Evolutionary conservation across 441 rosid species (phyloP).

Genomic region (Syzygium malaccense): DNA sequence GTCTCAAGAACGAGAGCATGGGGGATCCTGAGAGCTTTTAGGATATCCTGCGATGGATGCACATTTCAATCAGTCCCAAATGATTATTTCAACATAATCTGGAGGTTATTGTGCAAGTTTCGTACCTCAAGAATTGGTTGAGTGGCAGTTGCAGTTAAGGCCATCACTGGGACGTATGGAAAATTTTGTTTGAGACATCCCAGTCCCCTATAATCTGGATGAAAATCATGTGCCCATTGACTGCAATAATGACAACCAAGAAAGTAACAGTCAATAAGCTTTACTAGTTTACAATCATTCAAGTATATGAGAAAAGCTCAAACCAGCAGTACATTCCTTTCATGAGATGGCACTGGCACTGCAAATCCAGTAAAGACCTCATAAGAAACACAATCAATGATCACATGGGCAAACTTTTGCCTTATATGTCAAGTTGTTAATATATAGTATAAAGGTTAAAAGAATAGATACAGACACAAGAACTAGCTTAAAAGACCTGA

Average conservation of each 20-base stretch:
- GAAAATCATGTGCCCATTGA: too few relatives aligned
- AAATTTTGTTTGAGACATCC: too few relatives aligned
- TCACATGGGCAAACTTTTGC: neutral
- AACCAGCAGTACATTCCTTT: neutral
- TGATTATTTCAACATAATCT: too few relatives aligned
- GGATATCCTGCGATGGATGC: conserved; percentile 48
- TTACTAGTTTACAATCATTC: neutral
- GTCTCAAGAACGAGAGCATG: conserved; percentile 60
- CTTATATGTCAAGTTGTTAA: neutral
- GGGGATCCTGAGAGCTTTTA: conserved; percentile 31
- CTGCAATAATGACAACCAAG: too few relatives aligned
- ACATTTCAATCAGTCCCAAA: neutral
- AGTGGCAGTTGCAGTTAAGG: too few relatives aligned
- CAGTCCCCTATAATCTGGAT: too few relatives aligned
- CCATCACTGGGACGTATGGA: too few relatives aligned
- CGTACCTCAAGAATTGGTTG: too few relatives aligned
- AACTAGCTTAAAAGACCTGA: neutral
- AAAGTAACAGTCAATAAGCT: neutral
- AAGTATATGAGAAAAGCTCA: neutral
- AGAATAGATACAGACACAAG: neutral
- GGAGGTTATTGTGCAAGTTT: too few relatives aligned
- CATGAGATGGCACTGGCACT: neutral
- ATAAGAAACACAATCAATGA: neutral
- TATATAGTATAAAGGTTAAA: neutral
- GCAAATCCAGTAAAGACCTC: neutral